Conservation (phyloP, 176 grass and related monocot genomes). For the Hsuehochloa calcarea region DNA sequence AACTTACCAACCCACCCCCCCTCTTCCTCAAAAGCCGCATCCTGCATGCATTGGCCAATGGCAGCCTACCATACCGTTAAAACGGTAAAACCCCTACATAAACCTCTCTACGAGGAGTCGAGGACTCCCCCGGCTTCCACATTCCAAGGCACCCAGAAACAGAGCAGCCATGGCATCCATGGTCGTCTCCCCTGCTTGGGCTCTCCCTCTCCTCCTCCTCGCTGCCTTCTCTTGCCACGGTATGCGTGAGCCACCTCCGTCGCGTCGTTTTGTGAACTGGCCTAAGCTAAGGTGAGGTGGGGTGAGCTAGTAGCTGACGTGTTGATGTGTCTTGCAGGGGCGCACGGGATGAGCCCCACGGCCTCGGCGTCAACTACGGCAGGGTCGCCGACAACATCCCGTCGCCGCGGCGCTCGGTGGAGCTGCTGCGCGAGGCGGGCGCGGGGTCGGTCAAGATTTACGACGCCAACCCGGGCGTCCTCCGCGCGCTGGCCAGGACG, state of each 20-base stretch:
- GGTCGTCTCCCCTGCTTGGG: not conserved
- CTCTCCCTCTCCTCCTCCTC: conserved; percentile 14
- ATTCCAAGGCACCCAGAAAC: not conserved
- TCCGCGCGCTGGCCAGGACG: conserved; percentile 61
- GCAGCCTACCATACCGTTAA: conserved; percentile 1
- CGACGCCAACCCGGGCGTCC: conserved; percentile 70
- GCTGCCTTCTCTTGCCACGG: conserved; percentile 4
- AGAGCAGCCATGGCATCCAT: conserved; percentile 8
- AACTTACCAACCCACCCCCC: not conserved
- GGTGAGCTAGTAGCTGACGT: not conserved
- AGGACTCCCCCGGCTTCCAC: not conserved
- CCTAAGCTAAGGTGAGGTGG: not conserved
- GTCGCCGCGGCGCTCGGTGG: conserved; percentile 45
- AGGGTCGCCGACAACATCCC: conserved; percentile 72
- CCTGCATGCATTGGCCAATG: not conserved
- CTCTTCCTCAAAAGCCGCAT: not conserved
- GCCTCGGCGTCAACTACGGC: conserved; percentile 90
- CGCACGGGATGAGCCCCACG: conserved; percentile 28
- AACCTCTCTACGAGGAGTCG: not conserved
- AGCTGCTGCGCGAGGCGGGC: conserved; percentile 45
- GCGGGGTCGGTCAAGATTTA: conserved; percentile 88
- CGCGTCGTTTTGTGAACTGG: not conserved
- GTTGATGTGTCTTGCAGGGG: not conserved
- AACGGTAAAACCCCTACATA: not conserved
- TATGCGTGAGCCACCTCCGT: not conserved